A percentile compares a stretch with the other conserved stretches of the same genome.
These are phyloP conservation scores for Blastocrithidia nonstop DNA, from an alignment of 208 protist species.

Conservation along the genomic window DNA sequence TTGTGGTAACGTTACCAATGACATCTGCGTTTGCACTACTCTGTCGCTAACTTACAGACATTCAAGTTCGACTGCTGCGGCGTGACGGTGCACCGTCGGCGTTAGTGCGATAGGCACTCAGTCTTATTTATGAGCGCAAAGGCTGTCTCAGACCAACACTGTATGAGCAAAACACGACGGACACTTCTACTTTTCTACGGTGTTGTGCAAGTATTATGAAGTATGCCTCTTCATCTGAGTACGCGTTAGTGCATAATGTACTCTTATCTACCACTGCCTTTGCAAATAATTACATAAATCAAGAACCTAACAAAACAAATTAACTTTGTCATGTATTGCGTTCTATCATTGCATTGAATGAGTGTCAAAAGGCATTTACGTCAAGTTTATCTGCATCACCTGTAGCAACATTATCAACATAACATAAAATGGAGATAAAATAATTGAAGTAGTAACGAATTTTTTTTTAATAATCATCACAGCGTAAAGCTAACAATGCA, in stretches of 20 bases:
- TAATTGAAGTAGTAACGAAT: no score
- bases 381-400: no score
- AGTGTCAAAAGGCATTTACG: conserved; percentile 10
- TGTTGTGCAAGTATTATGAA: conserved; percentile 43
- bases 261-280: conserved; percentile 16
- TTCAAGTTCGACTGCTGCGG: conserved; percentile 61
- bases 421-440: no score
- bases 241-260: conserved; percentile 16
- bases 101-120: conserved; percentile 24
- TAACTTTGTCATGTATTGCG: conserved; percentile 44
- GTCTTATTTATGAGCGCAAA: conserved; percentile 23
- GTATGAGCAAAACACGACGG: conserved; percentile 1
- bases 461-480: no score
- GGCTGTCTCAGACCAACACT: no score
- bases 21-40: conserved; percentile 17
- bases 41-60: conserved; percentile 47
- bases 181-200: conserved; percentile 26
- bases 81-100: conserved; percentile 26
- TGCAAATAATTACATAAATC: conserved; percentile 21
- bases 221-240: conserved; percentile 13
- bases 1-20: no score
- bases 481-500: no score
- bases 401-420: no score
- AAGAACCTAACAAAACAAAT: conserved; percentile 32
- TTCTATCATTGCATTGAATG: conserved; percentile 22